phyloP scores from a whole-genome alignment of 163 green algal genomes.

The Chlorella variabilis region DNA sequence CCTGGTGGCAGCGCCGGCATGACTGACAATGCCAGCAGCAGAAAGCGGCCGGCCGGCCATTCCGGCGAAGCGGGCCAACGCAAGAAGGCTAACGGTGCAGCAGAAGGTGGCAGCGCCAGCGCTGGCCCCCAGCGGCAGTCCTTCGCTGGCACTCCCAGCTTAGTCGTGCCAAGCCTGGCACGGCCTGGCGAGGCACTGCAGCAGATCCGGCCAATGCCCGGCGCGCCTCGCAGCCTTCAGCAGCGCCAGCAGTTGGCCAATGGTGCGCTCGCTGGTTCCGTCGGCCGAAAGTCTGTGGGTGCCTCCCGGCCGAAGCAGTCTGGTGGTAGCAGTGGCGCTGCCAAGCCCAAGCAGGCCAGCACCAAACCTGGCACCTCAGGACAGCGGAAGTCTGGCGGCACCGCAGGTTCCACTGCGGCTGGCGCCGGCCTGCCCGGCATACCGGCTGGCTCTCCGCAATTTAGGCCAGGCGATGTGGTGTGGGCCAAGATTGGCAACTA shows the following conservation, averaged over 20 bases:
- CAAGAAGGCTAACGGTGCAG: conserved; percentile 12
- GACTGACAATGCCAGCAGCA: conserved; percentile 9
- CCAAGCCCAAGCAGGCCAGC: conserved; percentile 22
- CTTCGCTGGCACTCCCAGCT: neutral
- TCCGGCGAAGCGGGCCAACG: conserved; percentile 3
- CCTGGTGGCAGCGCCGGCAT: too few species aligned
- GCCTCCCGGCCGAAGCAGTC: conserved; percentile 2
- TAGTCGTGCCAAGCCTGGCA: conserved; percentile 23
- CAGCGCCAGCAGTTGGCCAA: conserved; percentile 31
- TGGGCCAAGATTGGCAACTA: conserved; percentile 58
- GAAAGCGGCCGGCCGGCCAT: conserved; percentile 23
- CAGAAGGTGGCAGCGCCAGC: neutral
- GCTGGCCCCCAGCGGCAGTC: neutral
- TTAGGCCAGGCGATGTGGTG: conserved; percentile 42
- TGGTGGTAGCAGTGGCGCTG: neutral
- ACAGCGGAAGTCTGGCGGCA: conserved; percentile 1
- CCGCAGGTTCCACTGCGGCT: neutral
- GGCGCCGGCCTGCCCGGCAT: too few species aligned
- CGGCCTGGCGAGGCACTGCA: neutral
- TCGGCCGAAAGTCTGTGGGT: neutral
- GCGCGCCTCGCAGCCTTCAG: conserved; percentile 22
- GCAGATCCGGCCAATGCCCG: conserved; percentile 3
- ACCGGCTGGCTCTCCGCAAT: neutral
- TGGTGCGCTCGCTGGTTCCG: neutral
- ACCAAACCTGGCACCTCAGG: neutral